Evolutionary conservation across 371 early-diverging fungal species (phyloP).

Genomic region (Batkoa obscura): DNA sequence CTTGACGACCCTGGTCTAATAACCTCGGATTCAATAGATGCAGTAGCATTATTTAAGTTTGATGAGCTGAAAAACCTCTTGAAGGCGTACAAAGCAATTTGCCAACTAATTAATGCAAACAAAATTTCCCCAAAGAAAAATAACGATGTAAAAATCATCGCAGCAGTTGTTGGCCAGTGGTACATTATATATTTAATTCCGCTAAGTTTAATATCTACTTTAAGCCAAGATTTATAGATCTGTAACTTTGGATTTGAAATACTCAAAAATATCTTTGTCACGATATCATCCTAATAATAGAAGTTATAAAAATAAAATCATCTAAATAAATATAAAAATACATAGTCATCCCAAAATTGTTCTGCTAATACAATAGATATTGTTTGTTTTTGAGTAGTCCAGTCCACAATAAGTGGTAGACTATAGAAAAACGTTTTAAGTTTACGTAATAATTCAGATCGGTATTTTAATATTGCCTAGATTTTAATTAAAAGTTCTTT

Average conservation of each 20-base stretch:
- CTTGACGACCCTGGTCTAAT: background rate
- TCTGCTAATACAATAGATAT: background rate
- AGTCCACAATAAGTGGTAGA: background rate
- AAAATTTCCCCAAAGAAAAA: background rate
- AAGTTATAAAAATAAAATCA: background rate
- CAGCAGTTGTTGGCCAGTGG: background rate
- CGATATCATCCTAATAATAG: background rate
- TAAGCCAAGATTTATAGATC: background rate
- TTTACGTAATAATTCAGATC: background rate
- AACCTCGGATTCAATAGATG: background rate
- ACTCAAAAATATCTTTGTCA: background rate
- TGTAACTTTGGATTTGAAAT: background rate
- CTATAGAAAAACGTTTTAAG: background rate
- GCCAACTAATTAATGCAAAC: background rate
- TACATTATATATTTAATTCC: background rate
- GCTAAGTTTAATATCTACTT: background rate
- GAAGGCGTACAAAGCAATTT: background rate
- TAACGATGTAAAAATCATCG: background rate
- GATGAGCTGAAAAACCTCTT: background rate
- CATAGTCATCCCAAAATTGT: slow-evolving; percentile 1
- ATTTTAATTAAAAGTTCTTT: background rate
- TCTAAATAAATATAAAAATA: background rate
- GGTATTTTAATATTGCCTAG: background rate
- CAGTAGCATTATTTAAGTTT: background rate
- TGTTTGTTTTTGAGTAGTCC: background rate